Base-by-base conservation (phyloP, 106 monocot species). In the Phalaenopsis aphrodite region DNA sequence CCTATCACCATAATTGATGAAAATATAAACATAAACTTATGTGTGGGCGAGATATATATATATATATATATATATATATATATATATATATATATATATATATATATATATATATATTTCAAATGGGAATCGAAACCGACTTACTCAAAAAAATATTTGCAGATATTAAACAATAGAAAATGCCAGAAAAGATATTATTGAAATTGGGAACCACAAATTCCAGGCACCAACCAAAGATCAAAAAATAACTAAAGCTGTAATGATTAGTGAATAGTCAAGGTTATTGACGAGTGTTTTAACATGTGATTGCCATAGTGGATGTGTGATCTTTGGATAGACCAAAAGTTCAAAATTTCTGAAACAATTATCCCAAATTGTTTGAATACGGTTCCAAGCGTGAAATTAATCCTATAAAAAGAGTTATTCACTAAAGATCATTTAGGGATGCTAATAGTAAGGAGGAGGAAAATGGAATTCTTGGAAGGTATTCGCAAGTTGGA, bases 1-100 rank as follows among this genome's bases (percentile, higher is more conserved):
- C 97, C 97, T 98, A 80, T 52, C 15, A 84, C 42, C 66, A 61
- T 42, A 71, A 71, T 71, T 39, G 39, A 71, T 64, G 64, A 64
- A 64, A 64, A 64, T 21, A 8, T 71, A 71, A 38, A 71, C 21
- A 71, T 14, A 11, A 36, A 2, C 2, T 14, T 14, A 71, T 71
- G 36, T 0, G 30, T 30, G 30, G 30, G 30, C 30, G n/a, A n/a
- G n/a, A n/a, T 30, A 30, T 30, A 30, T 30, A 30, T 30, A 30
- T 30, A 30, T 30, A 30, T 30, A 30, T 30, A 30, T 30, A 30
- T 11, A 48, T 9, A 68, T 37, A 68, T 68, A 68, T 30, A 30
- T 30, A 30, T 30, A 30, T 30, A 30, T 30, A 30, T 30, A 30
- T 30, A 30, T 30, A 30, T 30, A 30, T 30, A 30, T 30, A 30